A percentile compares a stretch with the other conserved stretches of the same genome.
These are phyloP conservation scores for Trypanosomatidae sp. DNA, from an alignment of 208 protist species.

Conservation along the genomic window DNA sequence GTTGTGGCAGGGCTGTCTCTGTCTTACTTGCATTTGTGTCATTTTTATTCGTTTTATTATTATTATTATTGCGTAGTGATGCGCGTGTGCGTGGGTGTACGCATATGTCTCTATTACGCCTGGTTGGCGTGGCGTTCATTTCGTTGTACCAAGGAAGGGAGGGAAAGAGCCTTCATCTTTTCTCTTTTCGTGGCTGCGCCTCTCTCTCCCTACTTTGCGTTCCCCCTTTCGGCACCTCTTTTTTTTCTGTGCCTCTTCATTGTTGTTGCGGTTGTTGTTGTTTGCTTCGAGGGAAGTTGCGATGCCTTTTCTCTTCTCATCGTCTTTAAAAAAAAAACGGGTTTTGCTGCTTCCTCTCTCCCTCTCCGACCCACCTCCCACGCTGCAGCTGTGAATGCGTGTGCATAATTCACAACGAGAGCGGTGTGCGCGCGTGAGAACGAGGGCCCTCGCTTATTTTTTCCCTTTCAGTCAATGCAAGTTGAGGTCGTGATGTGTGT, in stretches of 20 bases:
- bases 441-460: background rate
- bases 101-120: background rate
- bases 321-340: background rate
- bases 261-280: background rate
- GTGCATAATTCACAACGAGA: background rate
- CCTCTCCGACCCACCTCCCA: background rate
- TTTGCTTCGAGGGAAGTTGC: background rate
- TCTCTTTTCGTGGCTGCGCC: background rate
- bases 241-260: conserved; percentile 1
- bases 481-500: background rate
- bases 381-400: background rate
- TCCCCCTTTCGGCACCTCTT: background rate
- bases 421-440: background rate
- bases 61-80: background rate
- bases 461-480: background rate
- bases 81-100: background rate
- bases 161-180: background rate
- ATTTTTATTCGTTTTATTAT: background rate
- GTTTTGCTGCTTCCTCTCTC: background rate
- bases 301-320: background rate
- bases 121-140: background rate
- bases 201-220: background rate
- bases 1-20: conserved; percentile 4
- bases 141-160: background rate
- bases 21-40: conserved; percentile 8